phyloP scores from a whole-genome alignment of 2,329 filamentous ascomycete species.

The Talaromyces sp. region DNA sequence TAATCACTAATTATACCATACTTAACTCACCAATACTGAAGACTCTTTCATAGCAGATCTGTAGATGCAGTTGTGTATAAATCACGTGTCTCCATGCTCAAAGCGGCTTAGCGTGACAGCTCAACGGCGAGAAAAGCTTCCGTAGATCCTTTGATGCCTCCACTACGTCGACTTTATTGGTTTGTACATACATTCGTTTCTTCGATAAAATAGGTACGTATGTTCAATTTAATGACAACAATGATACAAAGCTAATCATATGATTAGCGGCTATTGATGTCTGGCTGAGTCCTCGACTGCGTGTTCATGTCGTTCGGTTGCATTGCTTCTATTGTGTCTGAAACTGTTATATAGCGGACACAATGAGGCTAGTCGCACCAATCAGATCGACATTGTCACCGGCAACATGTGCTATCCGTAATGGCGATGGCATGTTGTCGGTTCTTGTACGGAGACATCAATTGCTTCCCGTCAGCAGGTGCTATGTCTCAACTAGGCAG shows the following conservation, averaged over 20 bases:
- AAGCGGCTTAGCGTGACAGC: neutral
- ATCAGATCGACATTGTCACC: neutral
- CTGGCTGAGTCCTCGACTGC: neutral
- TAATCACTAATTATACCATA: neutral
- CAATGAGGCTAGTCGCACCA: neutral
- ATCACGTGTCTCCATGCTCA: neutral
- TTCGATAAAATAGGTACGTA: neutral
- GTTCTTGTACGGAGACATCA: neutral
- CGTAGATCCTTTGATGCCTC: neutral
- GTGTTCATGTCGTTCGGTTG: neutral
- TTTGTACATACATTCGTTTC: neutral
- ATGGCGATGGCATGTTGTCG: slow-evolving; percentile 2
- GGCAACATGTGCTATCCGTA: neutral
- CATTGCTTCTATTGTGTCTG: neutral
- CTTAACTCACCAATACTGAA: too few species aligned
- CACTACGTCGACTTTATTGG: neutral
- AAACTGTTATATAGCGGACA: neutral
- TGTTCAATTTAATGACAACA: neutral
- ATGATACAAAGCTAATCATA: neutral
- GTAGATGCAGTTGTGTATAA: neutral
- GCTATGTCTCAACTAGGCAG: neutral
- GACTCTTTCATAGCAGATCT: neutral
- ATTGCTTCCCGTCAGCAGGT: neutral
- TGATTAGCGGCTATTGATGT: neutral
- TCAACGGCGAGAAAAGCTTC: slow-evolving; percentile 4